These are phyloP conservation scores for Heliocybe sulcata DNA, from an alignment of 1,284 basidiomycete species.

Conservation along the genomic window DNA sequence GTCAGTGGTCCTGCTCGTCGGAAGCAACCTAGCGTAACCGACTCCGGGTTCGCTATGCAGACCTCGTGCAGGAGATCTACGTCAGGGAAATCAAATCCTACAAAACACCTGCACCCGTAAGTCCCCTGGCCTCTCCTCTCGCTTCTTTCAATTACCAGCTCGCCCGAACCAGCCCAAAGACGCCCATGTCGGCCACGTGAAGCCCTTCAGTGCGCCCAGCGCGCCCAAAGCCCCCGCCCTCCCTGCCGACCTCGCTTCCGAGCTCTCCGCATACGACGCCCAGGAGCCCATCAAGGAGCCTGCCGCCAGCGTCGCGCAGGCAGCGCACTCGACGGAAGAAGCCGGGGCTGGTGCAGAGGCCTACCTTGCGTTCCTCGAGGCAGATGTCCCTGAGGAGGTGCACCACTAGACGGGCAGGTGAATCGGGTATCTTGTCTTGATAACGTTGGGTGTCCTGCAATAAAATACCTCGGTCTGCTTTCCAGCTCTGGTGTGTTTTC, in stretches of 20 bases:
- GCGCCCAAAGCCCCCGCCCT: constrained; percentile 64
- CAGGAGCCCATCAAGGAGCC: constrained; percentile 58
- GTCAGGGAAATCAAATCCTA: constrained; percentile 86
- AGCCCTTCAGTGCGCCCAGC: constrained; percentile 63
- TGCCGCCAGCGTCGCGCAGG: too few species aligned
- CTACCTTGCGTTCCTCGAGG: constrained; percentile 52
- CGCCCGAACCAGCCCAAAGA: constrained; percentile 57
- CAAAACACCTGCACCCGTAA: constrained; percentile 59
- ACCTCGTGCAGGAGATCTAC: constrained; percentile 91
- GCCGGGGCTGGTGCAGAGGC: constrained; percentile 43
- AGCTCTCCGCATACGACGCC: constrained; percentile 76
- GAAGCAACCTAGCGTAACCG: not conserved
- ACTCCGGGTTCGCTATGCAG: constrained; percentile 30
- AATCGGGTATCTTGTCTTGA: not conserved
- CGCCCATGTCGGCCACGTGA: constrained; percentile 78
- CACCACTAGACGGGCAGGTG: constrained; percentile 25
- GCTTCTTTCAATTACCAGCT: constrained; percentile 1
- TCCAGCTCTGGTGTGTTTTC: too few species aligned
- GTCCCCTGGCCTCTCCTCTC: constrained; percentile 16
- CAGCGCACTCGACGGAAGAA: constrained; percentile 17
- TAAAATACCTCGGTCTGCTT: not conserved
- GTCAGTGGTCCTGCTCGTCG: constrained; percentile 23
- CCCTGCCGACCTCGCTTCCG: constrained; percentile 75
- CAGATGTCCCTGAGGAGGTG: constrained; percentile 51
- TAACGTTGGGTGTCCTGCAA: not conserved